Evolutionary conservation across 805 yeast species (phyloP).

Genomic region (Kazachstania taianensis): DNA sequence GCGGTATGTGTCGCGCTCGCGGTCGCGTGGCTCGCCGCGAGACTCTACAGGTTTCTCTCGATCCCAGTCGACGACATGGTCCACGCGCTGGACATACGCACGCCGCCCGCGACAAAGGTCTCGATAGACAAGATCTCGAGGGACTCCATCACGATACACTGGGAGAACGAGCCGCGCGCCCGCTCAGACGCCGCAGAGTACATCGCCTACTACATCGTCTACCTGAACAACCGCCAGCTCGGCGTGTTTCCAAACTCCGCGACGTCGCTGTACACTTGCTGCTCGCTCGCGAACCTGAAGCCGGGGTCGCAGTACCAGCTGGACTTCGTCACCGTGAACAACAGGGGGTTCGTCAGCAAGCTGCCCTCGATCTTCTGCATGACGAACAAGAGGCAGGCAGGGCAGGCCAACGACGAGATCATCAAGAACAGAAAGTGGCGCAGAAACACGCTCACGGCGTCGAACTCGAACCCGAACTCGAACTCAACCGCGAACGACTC

Average conservation of each 20-base stretch:
- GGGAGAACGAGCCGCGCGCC: constrained; percentile 30
- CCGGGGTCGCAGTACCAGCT: constrained; percentile 23
- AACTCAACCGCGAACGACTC: neutral
- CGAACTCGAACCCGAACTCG: neutral
- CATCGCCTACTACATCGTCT: constrained; percentile 25
- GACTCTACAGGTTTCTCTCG: constrained; percentile 22
- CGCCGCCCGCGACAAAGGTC: constrained; percentile 27
- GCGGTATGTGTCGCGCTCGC: constrained; percentile 8
- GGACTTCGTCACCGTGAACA: constrained; percentile 27
- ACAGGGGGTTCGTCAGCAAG: constrained; percentile 27
- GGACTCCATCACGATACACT: constrained; percentile 24
- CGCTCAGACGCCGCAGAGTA: neutral
- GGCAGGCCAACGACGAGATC: constrained; percentile 4
- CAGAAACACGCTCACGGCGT: constrained; percentile 12
- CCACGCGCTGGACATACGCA: constrained; percentile 19
- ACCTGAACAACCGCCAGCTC: constrained; percentile 23
- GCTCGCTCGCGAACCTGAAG: constrained; percentile 20
- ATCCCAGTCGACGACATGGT: constrained; percentile 25
- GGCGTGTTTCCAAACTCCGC: constrained; percentile 25
- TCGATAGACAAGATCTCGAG: constrained; percentile 27
- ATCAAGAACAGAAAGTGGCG: constrained; percentile 18
- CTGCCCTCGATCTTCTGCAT: constrained; percentile 24
- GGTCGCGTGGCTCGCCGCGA: constrained; percentile 20
- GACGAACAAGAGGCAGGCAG: constrained; percentile 12
- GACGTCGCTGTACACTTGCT: constrained; percentile 25